Evolutionary conservation across 2,329 filamentous ascomycete genomes (phyloP), one percentile per base, ranked within the genome.

Genomic region (Orbilia javanica): DNA sequence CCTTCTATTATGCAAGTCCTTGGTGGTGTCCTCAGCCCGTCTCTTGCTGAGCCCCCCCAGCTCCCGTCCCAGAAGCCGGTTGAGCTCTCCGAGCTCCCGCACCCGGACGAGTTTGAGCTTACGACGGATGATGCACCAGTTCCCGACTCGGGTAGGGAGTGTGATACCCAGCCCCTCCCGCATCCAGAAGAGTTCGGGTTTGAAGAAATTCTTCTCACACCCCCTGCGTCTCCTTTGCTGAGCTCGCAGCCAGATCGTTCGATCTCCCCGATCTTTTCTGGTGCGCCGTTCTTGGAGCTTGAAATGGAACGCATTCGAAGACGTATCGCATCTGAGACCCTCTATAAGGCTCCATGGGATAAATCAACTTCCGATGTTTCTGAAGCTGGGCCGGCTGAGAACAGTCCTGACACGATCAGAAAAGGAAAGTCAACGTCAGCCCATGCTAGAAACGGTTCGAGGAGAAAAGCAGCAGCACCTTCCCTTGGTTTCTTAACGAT

Each of bases 1-100:
- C 72, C 65, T 8, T 67, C 72, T 11, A 60, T 77, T 60, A 70
- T 77, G 50, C 57, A 77, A 36, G 48, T 70, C 8, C 65, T 77
- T 48, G 34, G 65, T 29, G 44, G 50, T 18, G 60, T 29, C 31
- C 65, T 65, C 42, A 57, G 48, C 29, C 57, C 55, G 29, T 34
- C 42, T 42, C 2, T 60, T 34, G 50, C 46, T 20, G 36, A 34
- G 8, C 2, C 52, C 27, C 27, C 27, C 11, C 36, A 66, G 48
- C 57, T 60, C 34, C 3, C 48, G 42, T 31, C 20, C 39, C 57
- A 52, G 55, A 25, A 29, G 27, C 25, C 34, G 11, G 60, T 22
- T 27, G 57, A 46, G 7, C 39, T 31, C 8, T 63, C 57, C 22
- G 57, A 63, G 36, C 42, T 48, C 20, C 57, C 22, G 22, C 22